Evolutionary conservation across 75 land plant species (phyloP), one percentile per base, ranked within the genome.

Genomic region (Pseudotsuga menziesii): DNA sequence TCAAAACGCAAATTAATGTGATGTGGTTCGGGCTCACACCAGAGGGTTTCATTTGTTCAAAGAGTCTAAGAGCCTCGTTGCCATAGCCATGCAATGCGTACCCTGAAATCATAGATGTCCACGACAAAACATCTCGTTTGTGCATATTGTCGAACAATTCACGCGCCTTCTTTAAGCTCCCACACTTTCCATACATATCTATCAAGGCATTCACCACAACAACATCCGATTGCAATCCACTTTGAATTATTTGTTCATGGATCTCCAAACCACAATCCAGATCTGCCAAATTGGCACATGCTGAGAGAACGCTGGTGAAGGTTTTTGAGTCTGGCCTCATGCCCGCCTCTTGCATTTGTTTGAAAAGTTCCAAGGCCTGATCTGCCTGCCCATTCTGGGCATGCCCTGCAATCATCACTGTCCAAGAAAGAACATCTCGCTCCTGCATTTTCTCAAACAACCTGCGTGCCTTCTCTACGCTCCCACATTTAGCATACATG

Each of bases 131-230:
- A 91, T 86, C 85, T 72, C 74, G 74, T 15, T 12, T 52, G 20
- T 57, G 69, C 80, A 91, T 86, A 66, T 78, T 75, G 20, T 55
- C 61, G 70, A 91, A 88, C 17, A 57, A 57, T 56, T 27, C 61
- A 15, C 77, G 64, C 58, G 88, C 90, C 29, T 85, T 88, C 5
- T 78, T 66, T 52, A 78, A 29, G 22, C 77, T 23, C 19, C 92
- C 92, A 80, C 92, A 87, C 44, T 85, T 90, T 69, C 86, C 61
- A 55, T 90, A 90, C 92, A 90, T 90, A 69, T 90, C 88, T 16
- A 87, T 48, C 41, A 85, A 71, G 13, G 92, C 82, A 79, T 88
- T 90, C 32, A 69, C 79, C 6, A 87, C 85, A 6, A 82, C 81
- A 9, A 79, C 56, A 48, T 85, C 83, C 48, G 77, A 77, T 22